Evolutionary conservation across 2,329 filamentous ascomycete genomes (phyloP).

Genomic region (Aureobasidium sp.): DNA sequence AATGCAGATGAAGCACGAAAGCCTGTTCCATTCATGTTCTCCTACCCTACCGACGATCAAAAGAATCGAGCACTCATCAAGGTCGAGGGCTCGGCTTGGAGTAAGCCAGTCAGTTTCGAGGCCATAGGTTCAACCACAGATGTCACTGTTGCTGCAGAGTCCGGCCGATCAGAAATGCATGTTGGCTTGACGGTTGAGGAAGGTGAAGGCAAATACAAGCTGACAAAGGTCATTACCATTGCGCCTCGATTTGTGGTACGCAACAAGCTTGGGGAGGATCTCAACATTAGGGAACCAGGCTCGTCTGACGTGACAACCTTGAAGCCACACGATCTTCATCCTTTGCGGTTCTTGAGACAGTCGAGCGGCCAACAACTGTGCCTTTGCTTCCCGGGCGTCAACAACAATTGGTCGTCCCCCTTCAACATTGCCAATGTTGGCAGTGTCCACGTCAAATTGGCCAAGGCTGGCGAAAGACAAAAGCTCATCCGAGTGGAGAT

Average conservation of each 20-base stretch:
- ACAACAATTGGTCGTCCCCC: conserved; percentile 95
- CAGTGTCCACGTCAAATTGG: conserved; percentile 86
- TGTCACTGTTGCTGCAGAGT: conserved; percentile 69
- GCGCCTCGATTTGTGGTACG: conserved; percentile 89
- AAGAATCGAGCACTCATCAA: conserved; percentile 85
- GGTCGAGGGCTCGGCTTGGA: conserved; percentile 88
- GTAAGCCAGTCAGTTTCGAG: conserved; percentile 95
- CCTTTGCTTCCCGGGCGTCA: conserved; percentile 85
- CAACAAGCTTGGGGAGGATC: conserved; percentile 82
- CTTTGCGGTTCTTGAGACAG: conserved; percentile 84
- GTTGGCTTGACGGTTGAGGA: conserved; percentile 82
- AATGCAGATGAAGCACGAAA: conserved; percentile 57
- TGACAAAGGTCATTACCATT: conserved; percentile 91
- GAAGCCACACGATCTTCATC: conserved; percentile 69
- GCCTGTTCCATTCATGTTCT: conserved; percentile 91
- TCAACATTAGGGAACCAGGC: conserved; percentile 85
- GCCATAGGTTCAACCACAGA: conserved; percentile 91
- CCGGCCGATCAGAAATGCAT: conserved; percentile 74
- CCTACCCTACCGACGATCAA: conserved; percentile 78
- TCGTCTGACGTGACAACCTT: conserved; percentile 79
- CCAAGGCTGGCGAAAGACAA: conserved; percentile 83
- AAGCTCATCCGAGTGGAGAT: conserved; percentile 81
- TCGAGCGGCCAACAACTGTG: conserved; percentile 80
- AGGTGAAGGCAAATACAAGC: conserved; percentile 93
- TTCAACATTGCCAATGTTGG: conserved; percentile 97